Evolutionary conservation across 352 stramenopile species (phyloP).

Genomic region (Phytopythium mirpurense): DNA sequence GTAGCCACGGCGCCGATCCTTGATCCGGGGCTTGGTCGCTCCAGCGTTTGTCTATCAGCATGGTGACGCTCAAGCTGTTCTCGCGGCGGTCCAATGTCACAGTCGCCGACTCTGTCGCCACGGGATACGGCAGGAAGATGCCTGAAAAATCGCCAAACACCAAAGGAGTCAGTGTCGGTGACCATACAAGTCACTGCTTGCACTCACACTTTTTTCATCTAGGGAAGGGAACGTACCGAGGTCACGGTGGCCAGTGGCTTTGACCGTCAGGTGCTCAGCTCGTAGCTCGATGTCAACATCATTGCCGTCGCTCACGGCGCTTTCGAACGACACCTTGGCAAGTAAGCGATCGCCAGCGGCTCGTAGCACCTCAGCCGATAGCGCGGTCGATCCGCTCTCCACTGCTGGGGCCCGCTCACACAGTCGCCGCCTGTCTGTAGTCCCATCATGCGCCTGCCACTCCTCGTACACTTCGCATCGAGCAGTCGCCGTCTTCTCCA

Average conservation of each 20-base stretch:
- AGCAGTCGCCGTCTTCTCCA: constrained; percentile 25
- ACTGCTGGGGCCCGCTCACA: constrained; percentile 31
- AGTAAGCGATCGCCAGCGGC: constrained; percentile 26
- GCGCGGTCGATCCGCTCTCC: constrained; percentile 25
- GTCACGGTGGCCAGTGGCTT: constrained; percentile 39
- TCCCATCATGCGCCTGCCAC: not conserved
- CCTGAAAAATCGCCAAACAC: constrained; percentile 10
- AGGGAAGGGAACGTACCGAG: constrained; percentile 45
- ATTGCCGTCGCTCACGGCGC: constrained; percentile 15
- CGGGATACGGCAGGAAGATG: constrained; percentile 65
- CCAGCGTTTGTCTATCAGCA: constrained; percentile 56
- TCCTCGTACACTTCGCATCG: constrained; percentile 42
- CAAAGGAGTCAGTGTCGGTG: too few relatives aligned
- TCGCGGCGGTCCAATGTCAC: constrained; percentile 27
- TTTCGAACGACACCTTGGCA: constrained; percentile 35
- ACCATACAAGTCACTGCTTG: too few relatives aligned
- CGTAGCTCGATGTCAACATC: constrained; percentile 49
- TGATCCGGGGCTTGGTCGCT: constrained; percentile 28
- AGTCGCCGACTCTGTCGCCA: constrained; percentile 23
- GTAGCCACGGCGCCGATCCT: constrained; percentile 63
- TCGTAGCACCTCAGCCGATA: constrained; percentile 41
- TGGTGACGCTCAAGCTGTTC: constrained; percentile 33
- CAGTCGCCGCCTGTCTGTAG: constrained; percentile 2
- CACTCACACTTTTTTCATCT: too few relatives aligned
- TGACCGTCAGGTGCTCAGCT: constrained; percentile 41